Base-by-base conservation (phyloP, 352 stramenopile genomes). In the Globisporangium solare region DNA sequence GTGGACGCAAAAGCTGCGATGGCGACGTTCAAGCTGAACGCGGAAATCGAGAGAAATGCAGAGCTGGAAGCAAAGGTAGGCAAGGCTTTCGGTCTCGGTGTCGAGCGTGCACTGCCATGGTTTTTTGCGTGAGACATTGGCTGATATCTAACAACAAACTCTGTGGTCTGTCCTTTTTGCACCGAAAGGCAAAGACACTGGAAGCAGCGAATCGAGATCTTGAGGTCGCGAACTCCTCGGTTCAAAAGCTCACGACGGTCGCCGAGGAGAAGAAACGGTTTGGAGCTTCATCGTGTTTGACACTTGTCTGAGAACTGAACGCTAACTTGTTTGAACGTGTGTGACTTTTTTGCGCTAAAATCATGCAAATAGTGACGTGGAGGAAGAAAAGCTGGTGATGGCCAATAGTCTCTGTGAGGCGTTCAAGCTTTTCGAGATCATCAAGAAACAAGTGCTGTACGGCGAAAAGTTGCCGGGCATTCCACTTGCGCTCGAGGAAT, bases 361-460 rank as follows among this genome's bases (percentile, higher is more conserved):
- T 12, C 21, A 17, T 41, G 10, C 24, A 21, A n/a, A n/a, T 13
- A 60, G 45, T 13, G 54, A 48, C 2, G 45, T 53, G 15, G 12
- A 40, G 17, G 46, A 48, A n/a, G n/a, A 49, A 24, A 48, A 41
- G n/a, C 39, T 27, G 11, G 37, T 57, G 17, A 41, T 37, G n/a
- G 39, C 20, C 5, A 27, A 22, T 6, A 42, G 15, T n/a, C 35
- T 60, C 8, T 0, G 20, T 5, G 20, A 47, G 4, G 54, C 54
- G n/a, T 12, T 54, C 2, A 14, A 54, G 35, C 13, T 60, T 13
- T 60, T 60, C 40, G 32, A 54, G 7, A 12, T 40, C 3, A 54
- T 60, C 21, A 31, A 54, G 20, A 45, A 39, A 35, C 46, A 54
- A 14, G 17, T 60, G 13, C 20, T 41, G 14, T 37, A 22, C 8